A percentile compares a stretch with the other conserved stretches of the same genome.
Conservation (phyloP, 176 grass and related monocot genomes). For the Guadua angustifolia region DNA sequence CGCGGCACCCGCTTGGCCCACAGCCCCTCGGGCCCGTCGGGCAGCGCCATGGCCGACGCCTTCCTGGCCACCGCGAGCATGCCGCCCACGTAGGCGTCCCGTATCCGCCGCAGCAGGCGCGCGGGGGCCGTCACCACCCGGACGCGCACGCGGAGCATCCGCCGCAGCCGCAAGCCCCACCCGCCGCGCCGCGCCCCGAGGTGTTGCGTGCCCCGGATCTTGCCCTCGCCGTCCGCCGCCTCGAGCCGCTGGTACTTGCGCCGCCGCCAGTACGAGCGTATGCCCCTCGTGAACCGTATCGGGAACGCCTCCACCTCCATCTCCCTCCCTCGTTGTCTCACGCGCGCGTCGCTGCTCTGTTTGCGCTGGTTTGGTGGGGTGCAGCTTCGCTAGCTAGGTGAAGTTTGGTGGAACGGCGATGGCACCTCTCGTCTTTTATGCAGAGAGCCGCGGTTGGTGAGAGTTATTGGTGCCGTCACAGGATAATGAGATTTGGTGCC, state of each 20-base stretch:
- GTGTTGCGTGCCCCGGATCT: slow-evolving; percentile 17
- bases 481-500: background rate
- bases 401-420: background rate
- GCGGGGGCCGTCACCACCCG: slow-evolving; percentile 40
- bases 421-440: background rate
- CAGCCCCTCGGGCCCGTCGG: slow-evolving; percentile 40
- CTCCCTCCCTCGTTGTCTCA: background rate
- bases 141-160: slow-evolving; percentile 46
- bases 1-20: slow-evolving; percentile 57
- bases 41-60: slow-evolving; percentile 40
- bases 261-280: slow-evolving; percentile 65
- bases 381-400: background rate
- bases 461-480: background rate
- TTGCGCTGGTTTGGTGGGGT: background rate
- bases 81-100: slow-evolving; percentile 74
- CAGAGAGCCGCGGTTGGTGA: slow-evolving; percentile 9
- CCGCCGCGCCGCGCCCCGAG: slow-evolving; percentile 43
- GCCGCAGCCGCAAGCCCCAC: slow-evolving; percentile 27
- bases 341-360: background rate
- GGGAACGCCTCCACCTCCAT: slow-evolving; percentile 66
- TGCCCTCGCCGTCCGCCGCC: background rate
- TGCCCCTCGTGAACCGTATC: slow-evolving; percentile 67
- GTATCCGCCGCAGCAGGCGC: slow-evolving; percentile 46
- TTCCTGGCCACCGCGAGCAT: slow-evolving; percentile 64
- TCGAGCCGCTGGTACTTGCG: slow-evolving; percentile 70